Base-by-base conservation (phyloP, 768 basidiomycete genomes). In the Auricularia sp. region DNA sequence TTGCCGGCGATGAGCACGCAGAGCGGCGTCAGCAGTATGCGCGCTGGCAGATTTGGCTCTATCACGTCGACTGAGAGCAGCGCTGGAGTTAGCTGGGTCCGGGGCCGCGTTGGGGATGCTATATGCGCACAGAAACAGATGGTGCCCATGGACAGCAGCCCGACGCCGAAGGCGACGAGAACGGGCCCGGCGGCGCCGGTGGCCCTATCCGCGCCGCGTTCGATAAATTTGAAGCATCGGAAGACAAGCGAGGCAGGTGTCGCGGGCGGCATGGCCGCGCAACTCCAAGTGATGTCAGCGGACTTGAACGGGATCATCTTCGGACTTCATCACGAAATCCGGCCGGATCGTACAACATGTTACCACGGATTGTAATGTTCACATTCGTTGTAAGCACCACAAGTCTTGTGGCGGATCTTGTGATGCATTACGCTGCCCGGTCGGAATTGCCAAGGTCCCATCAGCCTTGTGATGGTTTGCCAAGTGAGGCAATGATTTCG, bases 101-200 rank as follows among this genome's bases (percentile, higher is more conserved):
- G 62, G n/a, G 65, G 64, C 23, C 11, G 6, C 39, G 59, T 60
- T 29, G 47, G 23, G 67, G 43, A n/a, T 59, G 18, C 33, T 44
- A 36, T 36, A 16, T 36, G 84, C 88, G 75, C 71, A 95, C 93
- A 92, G 73, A 96, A 98, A 67, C 83, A 87, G 61, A 92, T 66
- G 0, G 84, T 78, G 56, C 93, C 94, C 1, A 79, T 70, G 11
- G 79, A 75, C 16, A 94, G 86, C 34, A 98, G 80, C 6, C 85
- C 70, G 63, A 88, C 78, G 3, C 93, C 95, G n/a, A 96, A 77
- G 1, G 77, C 81, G 44, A 98, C 84, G 72, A 98, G 98, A 70
- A 88, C 84, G 0, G 94, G 96, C 0, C 96, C 96, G 36, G 91
- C 94, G 62, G 90, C 88, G 62, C 94, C 93, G 0, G 93, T 97